Evolutionary conservation across 73 alveolate species (phyloP).

Genomic region (Paramecium primaurelia): DNA sequence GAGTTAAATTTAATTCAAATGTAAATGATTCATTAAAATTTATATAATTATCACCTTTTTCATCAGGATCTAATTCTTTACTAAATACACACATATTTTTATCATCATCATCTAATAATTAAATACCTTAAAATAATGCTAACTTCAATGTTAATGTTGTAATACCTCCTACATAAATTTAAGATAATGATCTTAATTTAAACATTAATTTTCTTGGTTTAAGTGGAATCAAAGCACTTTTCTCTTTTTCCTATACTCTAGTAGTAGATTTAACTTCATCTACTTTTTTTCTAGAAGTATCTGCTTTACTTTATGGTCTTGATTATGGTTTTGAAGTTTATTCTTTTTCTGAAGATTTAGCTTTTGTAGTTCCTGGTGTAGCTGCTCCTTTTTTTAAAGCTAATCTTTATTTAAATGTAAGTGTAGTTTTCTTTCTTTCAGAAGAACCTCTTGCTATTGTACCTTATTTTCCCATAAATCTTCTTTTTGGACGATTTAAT

Average conservation of each 20-base stretch:
- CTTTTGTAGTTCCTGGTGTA: background rate
- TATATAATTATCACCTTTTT: slow-evolving; percentile 6
- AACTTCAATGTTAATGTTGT: background rate
- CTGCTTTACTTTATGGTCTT: background rate
- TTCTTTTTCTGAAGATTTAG: background rate
- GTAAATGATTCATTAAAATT: background rate
- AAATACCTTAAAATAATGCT: background rate
- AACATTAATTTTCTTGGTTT: background rate
- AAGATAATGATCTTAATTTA: background rate
- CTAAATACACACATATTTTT: background rate
- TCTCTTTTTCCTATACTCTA: background rate
- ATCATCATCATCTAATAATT: background rate
- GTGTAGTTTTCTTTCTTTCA: background rate
- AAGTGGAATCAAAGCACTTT: background rate
- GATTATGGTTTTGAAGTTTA: background rate
- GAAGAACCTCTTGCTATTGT: background rate
- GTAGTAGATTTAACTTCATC: background rate
- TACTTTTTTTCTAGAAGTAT: background rate
- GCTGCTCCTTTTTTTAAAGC: background rate
- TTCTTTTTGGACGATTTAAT: background rate
- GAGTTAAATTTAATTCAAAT: background rate
- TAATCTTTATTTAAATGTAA: background rate
- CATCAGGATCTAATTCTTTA: background rate
- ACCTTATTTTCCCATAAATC: background rate
- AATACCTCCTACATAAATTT: background rate